phyloP scores from a whole-genome alignment of 108 stramenopile species.

The Cyclotella distinguenda region DNA sequence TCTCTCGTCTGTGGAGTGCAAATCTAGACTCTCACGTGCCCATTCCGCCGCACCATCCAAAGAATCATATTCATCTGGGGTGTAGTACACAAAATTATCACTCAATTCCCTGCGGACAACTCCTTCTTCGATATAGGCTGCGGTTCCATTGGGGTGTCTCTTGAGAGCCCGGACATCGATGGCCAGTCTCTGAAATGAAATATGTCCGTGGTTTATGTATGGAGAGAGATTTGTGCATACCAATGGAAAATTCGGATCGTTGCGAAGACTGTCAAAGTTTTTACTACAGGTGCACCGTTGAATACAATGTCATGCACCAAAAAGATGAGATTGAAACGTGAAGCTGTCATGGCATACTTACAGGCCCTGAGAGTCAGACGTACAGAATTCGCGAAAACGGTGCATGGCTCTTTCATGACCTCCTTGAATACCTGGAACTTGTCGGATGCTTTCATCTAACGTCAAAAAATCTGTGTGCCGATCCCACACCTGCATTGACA shows the following conservation, averaged over 20 bases:
- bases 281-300: slow-evolving; percentile 12
- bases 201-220: slow-evolving; percentile 89
- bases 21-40: slow-evolving; percentile 88
- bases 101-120: slow-evolving; percentile 93
- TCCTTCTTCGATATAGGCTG: slow-evolving; percentile 93
- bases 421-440: slow-evolving; percentile 56
- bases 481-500: slow-evolving; percentile 51
- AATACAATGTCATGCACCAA: neutral
- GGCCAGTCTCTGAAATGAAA: slow-evolving; percentile 83
- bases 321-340: slow-evolving; percentile 20
- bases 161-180: slow-evolving; percentile 69
- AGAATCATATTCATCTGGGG: slow-evolving; percentile 85
- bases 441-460: slow-evolving; percentile 59
- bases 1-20: slow-evolving; percentile 85
- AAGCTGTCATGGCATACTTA: slow-evolving; percentile 3
- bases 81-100: slow-evolving; percentile 97
- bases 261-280: slow-evolving; percentile 80
- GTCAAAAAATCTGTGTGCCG: slow-evolving; percentile 52
- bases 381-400: slow-evolving; percentile 74
- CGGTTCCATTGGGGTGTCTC: slow-evolving; percentile 72
- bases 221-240: slow-evolving; percentile 87
- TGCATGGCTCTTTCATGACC: slow-evolving; percentile 68
- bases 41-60: slow-evolving; percentile 86
- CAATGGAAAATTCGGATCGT: slow-evolving; percentile 85
- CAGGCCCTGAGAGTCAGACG: slow-evolving; percentile 50